Percentiles rank a stretch among this genome's conserved stretches.
phyloP scores from a whole-genome alignment of 768 basidiomycete species.

The Pilatotrama ljubarskyi region DNA sequence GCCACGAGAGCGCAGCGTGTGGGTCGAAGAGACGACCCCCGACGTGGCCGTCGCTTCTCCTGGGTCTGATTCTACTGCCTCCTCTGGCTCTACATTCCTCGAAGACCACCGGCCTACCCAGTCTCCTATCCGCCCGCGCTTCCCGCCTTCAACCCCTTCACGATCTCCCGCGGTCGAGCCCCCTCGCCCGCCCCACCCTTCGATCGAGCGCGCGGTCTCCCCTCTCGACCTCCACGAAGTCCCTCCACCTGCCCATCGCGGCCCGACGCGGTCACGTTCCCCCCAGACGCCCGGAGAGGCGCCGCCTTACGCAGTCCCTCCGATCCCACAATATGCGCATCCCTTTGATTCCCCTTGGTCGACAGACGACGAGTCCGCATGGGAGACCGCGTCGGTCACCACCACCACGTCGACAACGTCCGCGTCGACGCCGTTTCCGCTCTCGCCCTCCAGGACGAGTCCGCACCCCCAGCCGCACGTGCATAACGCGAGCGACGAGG shows the following conservation, averaged over 20 bases:
- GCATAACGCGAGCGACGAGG: constrained; percentile 34
- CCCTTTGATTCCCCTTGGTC: constrained; percentile 59
- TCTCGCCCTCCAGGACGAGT: constrained; percentile 35
- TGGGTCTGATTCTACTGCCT: constrained; percentile 24
- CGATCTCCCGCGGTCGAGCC: constrained; percentile 13
- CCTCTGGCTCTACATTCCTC: constrained; percentile 27
- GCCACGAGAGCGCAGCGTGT: constrained; percentile 52
- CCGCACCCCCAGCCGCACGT: constrained; percentile 34
- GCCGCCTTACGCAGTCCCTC: constrained; percentile 24
- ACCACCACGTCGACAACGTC: constrained; percentile 64
- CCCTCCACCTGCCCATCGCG: constrained; percentile 24
- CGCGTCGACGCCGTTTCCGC: constrained; percentile 38
- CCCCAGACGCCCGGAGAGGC: constrained; percentile 22
- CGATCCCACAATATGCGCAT: constrained; percentile 20
- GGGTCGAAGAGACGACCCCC: constrained; percentile 37
- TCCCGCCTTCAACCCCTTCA: constrained; percentile 49
- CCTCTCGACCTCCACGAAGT: constrained; percentile 18
- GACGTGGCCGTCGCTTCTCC: constrained; percentile 35
- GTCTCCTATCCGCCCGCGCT: constrained; percentile 32
- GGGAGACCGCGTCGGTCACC: constrained; percentile 69
- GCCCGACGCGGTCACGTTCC: constrained; percentile 24
- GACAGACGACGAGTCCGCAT: constrained; percentile 75
- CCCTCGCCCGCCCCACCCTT: neutral
- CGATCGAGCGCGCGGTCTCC: constrained; percentile 11
- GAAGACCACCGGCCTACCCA: constrained; percentile 29